Percentiles rank a stretch among this genome's conserved stretches.
Conservation (phyloP, 805 yeast genomes). For the Candida vartiovaarae region DNA sequence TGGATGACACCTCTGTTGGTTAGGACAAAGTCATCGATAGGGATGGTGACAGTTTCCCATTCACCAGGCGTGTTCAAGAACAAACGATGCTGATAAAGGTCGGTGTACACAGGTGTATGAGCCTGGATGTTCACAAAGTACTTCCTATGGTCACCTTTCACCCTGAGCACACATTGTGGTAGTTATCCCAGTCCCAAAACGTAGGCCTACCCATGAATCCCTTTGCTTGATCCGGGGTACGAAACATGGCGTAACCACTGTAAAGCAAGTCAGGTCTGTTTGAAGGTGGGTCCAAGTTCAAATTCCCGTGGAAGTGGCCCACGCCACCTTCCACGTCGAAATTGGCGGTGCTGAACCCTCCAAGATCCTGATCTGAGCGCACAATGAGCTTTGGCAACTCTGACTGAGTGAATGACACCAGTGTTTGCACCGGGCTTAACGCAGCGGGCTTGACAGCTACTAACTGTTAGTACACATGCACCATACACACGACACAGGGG, state of each 20-base stretch:
- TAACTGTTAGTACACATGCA: not conserved
- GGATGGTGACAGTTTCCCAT: slow-evolving; percentile 81
- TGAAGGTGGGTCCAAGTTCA: slow-evolving; percentile 59
- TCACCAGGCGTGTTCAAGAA: slow-evolving; percentile 64
- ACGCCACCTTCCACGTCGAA: slow-evolving; percentile 36
- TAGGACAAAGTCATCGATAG: slow-evolving; percentile 70
- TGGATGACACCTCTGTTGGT: slow-evolving; percentile 76
- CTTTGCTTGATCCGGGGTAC: slow-evolving; percentile 59
- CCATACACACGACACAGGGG: not conserved
- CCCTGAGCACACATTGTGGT: slow-evolving; percentile 55
- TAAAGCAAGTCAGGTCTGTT: slow-evolving; percentile 56
- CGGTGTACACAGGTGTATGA: slow-evolving; percentile 69
- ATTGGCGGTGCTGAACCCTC: slow-evolving; percentile 68
- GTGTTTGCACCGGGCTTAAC: slow-evolving; percentile 27
- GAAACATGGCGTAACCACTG: slow-evolving; percentile 76
- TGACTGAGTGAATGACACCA: slow-evolving; percentile 52
- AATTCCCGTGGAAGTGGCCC: slow-evolving; percentile 66
- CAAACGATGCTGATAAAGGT: slow-evolving; percentile 74
- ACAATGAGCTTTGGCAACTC: slow-evolving; percentile 46
- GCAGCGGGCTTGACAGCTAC: slow-evolving; percentile 13
- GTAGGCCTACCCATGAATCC: slow-evolving; percentile 33
- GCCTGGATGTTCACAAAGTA: slow-evolving; percentile 79
- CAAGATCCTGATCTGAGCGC: slow-evolving; percentile 67
- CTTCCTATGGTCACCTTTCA: slow-evolving; percentile 67
- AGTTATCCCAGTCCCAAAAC: slow-evolving; percentile 69